These are phyloP conservation scores for Kluyveromyces sp. DNA, from an alignment of 1,139 yeast species.

Conservation along the genomic window DNA sequence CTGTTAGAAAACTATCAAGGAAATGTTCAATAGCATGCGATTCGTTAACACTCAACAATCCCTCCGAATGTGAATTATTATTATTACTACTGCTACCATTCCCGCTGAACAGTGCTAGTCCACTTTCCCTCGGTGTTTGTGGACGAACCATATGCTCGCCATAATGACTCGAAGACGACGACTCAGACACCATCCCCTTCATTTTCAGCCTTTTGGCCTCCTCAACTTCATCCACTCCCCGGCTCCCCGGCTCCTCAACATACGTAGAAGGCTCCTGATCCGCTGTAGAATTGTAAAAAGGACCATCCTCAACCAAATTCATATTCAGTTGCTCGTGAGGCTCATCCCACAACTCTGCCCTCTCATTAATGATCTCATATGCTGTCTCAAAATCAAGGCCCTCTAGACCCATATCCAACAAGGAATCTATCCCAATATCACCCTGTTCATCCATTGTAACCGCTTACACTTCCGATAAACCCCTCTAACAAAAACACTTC, in stretches of 20 bases:
- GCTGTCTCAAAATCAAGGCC: slow-evolving; percentile 30
- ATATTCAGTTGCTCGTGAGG: slow-evolving; percentile 1
- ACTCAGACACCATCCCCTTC: neutral
- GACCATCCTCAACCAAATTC: neutral
- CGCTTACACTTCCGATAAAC: no score
- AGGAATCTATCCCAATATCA: slow-evolving; percentile 8
- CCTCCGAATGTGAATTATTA: neutral
- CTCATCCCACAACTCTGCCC: neutral
- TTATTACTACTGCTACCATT: neutral
- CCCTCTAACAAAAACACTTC: no score
- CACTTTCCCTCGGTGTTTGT: neutral
- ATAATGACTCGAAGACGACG: neutral
- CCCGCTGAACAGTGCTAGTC: neutral
- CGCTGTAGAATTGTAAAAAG: neutral
- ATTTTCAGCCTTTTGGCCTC: neutral
- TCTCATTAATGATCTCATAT: slow-evolving; percentile 21
- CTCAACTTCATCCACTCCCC: neutral
- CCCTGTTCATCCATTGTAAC: neutral
- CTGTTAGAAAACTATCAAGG: slow-evolving; percentile 22
- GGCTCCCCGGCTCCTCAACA: neutral
- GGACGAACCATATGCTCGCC: neutral
- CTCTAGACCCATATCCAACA: slow-evolving; percentile 25
- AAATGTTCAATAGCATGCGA: slow-evolving; percentile 29
- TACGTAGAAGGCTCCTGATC: neutral
- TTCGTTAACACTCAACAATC: slow-evolving; percentile 25